Base-by-base conservation (phyloP, 164 flowering plant species). In the Magnolia officinalis region DNA sequence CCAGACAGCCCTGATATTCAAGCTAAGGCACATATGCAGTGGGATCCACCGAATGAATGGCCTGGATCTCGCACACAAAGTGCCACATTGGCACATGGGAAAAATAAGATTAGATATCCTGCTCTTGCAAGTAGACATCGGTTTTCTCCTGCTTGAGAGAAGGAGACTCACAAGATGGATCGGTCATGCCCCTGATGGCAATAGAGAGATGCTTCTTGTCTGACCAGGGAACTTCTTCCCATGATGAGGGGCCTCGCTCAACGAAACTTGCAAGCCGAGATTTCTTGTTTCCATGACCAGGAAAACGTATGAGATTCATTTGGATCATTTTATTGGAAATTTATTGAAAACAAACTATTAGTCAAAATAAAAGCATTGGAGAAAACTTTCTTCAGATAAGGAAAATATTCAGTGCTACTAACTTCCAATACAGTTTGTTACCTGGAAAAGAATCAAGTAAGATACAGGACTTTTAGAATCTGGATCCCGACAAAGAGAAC, bases 401-500 rank as follows among this genome's bases (percentile, higher is more conserved):
- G 61, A 55, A 55, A 11, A 55, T 37, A 37, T 37, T 37, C 16
- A 55, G 18, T 55, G 61, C 61, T 0, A 55, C 1, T 10, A 10
- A 55, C 18, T 11, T 55, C 61, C 3, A 11, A 55, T 55, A 14
- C 11, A 75, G 75, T 26, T 24, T 26, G 78, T 84, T 81, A 92
- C 98, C 93, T 95, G 98, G 61, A 94, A 94, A 85, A 90, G 89
- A 86, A 91, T 77, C 78, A 96, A 74, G 84, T 78, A 88, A 63
- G 99, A 92, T n/a, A 96, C 73, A 65, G 98, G 89, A 78, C 68
- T 83, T 80, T 70, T 85, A 45, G 98, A 92, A 82, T 82, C 86
- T 2, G 90, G 86, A 76, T 96, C 99, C 77, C 88, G 97, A 81
- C 99, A 96, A 80, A 94, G 97, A 77, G 90, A 90, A 84, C 98